Percentiles rank a stretch among this genome's conserved stretches.
Evolutionary conservation across 2,329 filamentous ascomycete species (phyloP).

Genomic region (Hortaea sp.): DNA sequence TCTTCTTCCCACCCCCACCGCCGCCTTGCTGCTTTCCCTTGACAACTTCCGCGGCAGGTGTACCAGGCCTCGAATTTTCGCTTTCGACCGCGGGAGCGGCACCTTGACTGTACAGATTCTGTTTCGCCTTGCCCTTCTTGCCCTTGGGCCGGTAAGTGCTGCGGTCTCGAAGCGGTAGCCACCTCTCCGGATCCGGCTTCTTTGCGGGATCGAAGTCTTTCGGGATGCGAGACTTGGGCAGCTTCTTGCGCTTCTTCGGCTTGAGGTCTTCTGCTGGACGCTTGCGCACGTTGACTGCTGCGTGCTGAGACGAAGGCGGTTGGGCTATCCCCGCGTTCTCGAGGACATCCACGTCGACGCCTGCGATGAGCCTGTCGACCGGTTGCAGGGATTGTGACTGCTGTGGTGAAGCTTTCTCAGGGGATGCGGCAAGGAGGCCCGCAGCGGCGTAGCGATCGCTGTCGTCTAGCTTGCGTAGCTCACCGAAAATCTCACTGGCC

Average conservation of each 20-base stretch:
- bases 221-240: conserved; percentile 52
- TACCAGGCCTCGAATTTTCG: conserved; percentile 22
- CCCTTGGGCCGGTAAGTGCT: conserved; percentile 84
- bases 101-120: conserved; percentile 71
- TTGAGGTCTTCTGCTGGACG: conserved; percentile 34
- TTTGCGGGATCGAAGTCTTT: conserved; percentile 69
- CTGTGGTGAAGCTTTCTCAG: conserved; percentile 43
- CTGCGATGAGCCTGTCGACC: conserved; percentile 50
- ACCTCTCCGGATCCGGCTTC: conserved; percentile 79
- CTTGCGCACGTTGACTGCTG: conserved; percentile 34
- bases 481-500: conserved; percentile 70
- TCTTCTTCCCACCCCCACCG: conserved; percentile 32
- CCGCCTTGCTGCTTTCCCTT: conserved; percentile 36
- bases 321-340: conserved; percentile 54
- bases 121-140: conserved; percentile 65
- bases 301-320: conserved; percentile 16
- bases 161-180: conserved; percentile 82
- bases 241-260: conserved; percentile 47
- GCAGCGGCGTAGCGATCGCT: conserved; percentile 62
- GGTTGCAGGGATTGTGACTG: conserved; percentile 50
- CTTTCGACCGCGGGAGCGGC: conserved; percentile 59
- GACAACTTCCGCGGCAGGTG: conserved; percentile 26
- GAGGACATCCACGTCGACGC: conserved; percentile 52
- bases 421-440: conserved; percentile 73
- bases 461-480: conserved; percentile 56